Evolutionary conservation across 163 green algal genomes (phyloP), one percentile per base, ranked within the genome.

Genomic region (Prototheca stagnorum): DNA sequence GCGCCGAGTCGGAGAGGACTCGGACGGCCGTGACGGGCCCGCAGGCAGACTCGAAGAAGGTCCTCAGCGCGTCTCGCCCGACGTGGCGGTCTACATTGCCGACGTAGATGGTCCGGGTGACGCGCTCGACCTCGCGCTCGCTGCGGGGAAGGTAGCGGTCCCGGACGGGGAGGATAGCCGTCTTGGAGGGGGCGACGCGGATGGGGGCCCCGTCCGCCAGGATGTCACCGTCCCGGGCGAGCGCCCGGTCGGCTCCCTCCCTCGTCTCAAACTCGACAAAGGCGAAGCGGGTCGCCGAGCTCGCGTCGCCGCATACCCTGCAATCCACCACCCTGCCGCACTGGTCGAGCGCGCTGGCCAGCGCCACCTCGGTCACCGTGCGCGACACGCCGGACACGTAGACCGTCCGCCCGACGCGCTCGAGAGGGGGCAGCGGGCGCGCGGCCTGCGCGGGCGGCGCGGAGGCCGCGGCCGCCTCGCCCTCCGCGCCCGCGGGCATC

Each of bases 141-240:
- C 63, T 73, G 20, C 64, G 59, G 1, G 87, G 87, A 4, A 96
- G 81, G 39, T 88, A 88, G 19, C 82, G 70, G 43, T 77, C 77
- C 60, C 90, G 94, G n/a, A 96, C 87, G 1, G 87, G 87, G n/a
- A 95, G 72, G 50, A 96, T 96, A 27, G 87, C 84, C 1, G 87
- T 96, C 62, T 90, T 93, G 42, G 73, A 89, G 6, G 77, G 84
- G 47, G 86, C 59, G 20, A 96, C 79, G 3, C 82, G 70, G 44
- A 96, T 66, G 16, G 74, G 62, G 22, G 33, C 59, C 22, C 85
- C 85, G n/a, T n/a, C n/a, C n/a, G n/a, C n/a, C 47, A 96, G 60
- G 33, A 82, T 44, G 19, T 39, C 68, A 19, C 87, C 82, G 20
- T 70, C 81, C 45, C 74, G 76, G 17, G 57, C 44, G 42, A 93